phyloP scores from a whole-genome alignment of 2,329 filamentous ascomycete genomes.

The Penicillium sp. region DNA sequence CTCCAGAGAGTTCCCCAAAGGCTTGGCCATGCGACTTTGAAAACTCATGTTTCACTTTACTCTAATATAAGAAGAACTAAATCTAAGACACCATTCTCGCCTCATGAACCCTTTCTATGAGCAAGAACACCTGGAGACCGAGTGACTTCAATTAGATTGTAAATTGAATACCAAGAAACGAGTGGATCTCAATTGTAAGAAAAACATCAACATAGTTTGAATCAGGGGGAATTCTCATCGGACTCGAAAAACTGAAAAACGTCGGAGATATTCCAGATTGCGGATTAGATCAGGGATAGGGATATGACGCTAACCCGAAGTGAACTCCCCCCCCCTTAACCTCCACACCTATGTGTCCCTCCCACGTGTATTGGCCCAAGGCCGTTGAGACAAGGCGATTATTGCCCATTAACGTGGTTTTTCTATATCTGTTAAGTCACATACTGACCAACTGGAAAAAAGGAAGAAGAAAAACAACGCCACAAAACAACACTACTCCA shows the following conservation, averaged over 20 bases:
- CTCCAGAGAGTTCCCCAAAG: background rate
- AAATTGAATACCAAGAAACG: background rate
- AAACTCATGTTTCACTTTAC: background rate
- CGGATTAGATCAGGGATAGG: conserved; percentile 16
- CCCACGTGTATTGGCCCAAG: background rate
- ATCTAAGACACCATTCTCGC: background rate
- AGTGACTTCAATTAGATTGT: background rate
- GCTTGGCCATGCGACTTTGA: no score
- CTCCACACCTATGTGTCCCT: background rate
- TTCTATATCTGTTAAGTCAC: background rate
- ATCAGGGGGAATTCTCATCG: conserved; percentile 4
- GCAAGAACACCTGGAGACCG: background rate
- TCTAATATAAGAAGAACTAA: background rate
- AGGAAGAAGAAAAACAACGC: background rate
- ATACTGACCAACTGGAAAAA: background rate
- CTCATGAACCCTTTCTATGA: background rate
- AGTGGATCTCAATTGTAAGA: conserved; percentile 5
- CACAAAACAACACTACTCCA: background rate
- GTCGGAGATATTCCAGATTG: conserved; percentile 25
- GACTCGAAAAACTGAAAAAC: background rate
- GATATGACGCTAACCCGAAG: conserved; percentile 14
- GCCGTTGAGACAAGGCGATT: no score
- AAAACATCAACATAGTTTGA: conserved; percentile 18
- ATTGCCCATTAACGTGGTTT: background rate
- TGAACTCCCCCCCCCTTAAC: background rate